Evolutionary conservation across 164 flowering plant genomes (phyloP).

Genomic region (Chloranthus sessilifolius): DNA sequence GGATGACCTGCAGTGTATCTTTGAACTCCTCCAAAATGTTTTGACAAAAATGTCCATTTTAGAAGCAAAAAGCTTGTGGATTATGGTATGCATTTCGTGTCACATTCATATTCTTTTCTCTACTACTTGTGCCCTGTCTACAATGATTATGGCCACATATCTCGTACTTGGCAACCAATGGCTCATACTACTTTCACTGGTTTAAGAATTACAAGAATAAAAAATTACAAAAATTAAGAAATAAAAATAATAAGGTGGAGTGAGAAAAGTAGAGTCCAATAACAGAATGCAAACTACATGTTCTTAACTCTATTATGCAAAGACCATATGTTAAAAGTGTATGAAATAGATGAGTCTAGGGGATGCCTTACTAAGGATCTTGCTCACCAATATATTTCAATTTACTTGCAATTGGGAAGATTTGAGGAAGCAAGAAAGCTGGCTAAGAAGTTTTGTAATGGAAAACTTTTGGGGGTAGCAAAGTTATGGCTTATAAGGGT

Average conservation of each 20-base stretch:
- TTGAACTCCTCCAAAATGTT: conserved; percentile 39
- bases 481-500: conserved; percentile 58
- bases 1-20: conserved; percentile 42
- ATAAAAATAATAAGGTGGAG: too few relatives aligned
- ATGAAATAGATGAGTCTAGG: conserved; percentile 60
- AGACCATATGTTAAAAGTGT: conserved; percentile 45
- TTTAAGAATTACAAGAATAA: too few relatives aligned
- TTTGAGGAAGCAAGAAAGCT: conserved; percentile 61
- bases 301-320: too few relatives aligned
- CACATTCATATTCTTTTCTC: background rate
- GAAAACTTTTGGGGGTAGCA: conserved; percentile 35
- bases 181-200: too few relatives aligned
- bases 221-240: too few relatives aligned
- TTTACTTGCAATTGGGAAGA: conserved; percentile 50
- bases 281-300: too few relatives aligned
- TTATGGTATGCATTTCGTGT: conserved; percentile 49
- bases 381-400: conserved; percentile 62
- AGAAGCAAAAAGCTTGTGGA: conserved; percentile 77
- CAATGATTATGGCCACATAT: too few relatives aligned
- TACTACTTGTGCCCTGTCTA: background rate
- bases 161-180: too few relatives aligned
- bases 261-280: too few relatives aligned
- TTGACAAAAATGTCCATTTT: conserved; percentile 47
- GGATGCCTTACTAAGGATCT: conserved; percentile 74
- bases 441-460: conserved; percentile 55